These are phyloP conservation scores for Coniferiporia weirii DNA, from an alignment of 1,284 basidiomycete genomes.

Conservation along the genomic window DNA sequence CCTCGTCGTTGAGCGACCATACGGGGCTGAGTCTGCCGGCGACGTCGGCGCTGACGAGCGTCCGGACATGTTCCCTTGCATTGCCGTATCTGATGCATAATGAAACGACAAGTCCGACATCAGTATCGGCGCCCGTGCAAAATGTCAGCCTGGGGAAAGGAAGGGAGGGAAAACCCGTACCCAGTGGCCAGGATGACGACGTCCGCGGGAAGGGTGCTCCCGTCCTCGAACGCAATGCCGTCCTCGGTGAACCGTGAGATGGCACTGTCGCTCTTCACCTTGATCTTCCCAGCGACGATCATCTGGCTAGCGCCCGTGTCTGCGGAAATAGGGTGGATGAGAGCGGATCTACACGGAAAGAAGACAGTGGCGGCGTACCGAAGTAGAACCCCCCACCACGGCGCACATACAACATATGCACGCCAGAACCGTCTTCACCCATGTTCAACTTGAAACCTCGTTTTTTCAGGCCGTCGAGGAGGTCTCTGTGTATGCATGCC, in stretches of 20 bases:
- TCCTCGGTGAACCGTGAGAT: constrained; percentile 16
- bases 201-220: constrained; percentile 19
- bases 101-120: not conserved
- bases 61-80: constrained; percentile 5
- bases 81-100: not conserved
- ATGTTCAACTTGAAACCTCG: constrained; percentile 33
- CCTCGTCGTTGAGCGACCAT: constrained; percentile 13
- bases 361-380: constrained; percentile 18
- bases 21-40: not conserved
- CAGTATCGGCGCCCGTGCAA: no score
- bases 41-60: constrained; percentile 5
- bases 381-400: constrained; percentile 36
- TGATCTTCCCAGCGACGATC: constrained; percentile 32
- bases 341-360: not conserved
- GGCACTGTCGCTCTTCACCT: constrained; percentile 18
- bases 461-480: constrained; percentile 32
- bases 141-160: not conserved
- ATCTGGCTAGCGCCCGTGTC: constrained; percentile 30
- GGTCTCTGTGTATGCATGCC: not conserved
- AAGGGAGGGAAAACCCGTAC: constrained; percentile 5
- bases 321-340: not conserved
- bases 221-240: constrained; percentile 19
- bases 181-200: constrained; percentile 22
- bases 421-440: constrained; percentile 31
- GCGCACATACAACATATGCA: constrained; percentile 29